phyloP scores from a whole-genome alignment of 768 basidiomycete genomes.

The Cystofilobasidium capitatum region DNA sequence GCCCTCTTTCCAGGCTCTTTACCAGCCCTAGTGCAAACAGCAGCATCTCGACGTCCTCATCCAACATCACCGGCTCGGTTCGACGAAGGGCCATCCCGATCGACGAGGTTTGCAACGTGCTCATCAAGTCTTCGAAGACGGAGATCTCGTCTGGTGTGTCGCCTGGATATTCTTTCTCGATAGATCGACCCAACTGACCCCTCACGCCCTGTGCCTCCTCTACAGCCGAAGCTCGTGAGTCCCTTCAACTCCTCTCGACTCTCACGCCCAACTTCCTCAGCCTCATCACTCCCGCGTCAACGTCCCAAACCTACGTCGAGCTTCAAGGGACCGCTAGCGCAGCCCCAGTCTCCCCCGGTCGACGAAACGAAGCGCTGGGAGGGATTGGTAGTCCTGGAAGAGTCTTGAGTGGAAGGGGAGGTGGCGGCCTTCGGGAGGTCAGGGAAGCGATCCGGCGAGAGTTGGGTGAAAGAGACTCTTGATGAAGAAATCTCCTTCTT shows the following conservation, averaged over 20 bases:
- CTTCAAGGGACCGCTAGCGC: neutral
- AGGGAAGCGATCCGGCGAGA: neutral
- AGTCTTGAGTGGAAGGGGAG: neutral
- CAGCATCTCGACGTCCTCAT: neutral
- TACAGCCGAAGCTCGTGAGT: neutral
- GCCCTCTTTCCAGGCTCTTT: slow-evolving; percentile 32
- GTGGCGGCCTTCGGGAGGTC: neutral
- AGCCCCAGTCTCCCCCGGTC: neutral
- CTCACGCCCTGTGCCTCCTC: neutral
- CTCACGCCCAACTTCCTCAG: neutral
- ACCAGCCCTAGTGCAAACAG: slow-evolving; percentile 32
- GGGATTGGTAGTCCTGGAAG: neutral
- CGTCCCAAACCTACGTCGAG: neutral
- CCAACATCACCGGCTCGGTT: neutral
- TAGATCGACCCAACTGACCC: neutral
- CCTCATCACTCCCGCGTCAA: neutral
- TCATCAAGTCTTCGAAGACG: slow-evolving; percentile 40
- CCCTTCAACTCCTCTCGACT: neutral
- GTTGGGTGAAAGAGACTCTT: neutral
- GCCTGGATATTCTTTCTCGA: neutral
- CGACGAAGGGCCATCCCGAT: slow-evolving; percentile 36
- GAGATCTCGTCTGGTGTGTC: slow-evolving; percentile 37
- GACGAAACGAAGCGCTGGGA: neutral
- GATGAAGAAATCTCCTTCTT: too few relatives aligned
- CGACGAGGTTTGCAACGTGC: slow-evolving; percentile 37